Base-by-base conservation (phyloP, 768 basidiomycete genomes). In the Daedaleopsis nitida region DNA sequence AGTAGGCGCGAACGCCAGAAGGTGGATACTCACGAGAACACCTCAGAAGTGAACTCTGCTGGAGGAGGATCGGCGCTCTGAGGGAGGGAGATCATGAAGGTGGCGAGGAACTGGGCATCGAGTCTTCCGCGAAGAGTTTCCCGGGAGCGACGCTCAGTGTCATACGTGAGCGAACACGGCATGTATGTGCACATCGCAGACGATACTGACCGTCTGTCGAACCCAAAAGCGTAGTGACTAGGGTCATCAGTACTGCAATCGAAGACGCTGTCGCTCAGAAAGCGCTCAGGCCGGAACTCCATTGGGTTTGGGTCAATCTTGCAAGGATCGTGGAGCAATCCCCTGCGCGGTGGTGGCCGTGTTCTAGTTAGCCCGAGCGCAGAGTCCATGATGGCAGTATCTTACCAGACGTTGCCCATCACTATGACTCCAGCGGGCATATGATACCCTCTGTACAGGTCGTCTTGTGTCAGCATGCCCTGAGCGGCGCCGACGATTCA, bases 281-380 rank as follows among this genome's bases (percentile, higher is more conserved):
- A 45, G 13, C 44, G 44, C 1, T 55, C 38, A 5, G 52, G 53
- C 39, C 34, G 39, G 16, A 32, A 52, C 51, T 19, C 27, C n/a
- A 17, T 16, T 13, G 17, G 23, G 8, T 19, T n/a, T 16, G 51
- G 3, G 16, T 32, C 1, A 8, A 19, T 13, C 58, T 43, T 39
- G 81, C n/a, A n/a, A n/a, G 68, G 84, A 79, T 8, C 38, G 17
- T 19, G 42, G 16, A 10, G 55, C 57, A 24, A 48, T 43, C 21
- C 74, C 74, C 42, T 79, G 70, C 27, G 27, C 27, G 27, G 49
- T 68, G 78, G 52, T n/a, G 23, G 57, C 70, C 19, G 65, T 63
- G 70, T 70, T 69, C 47, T 1, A 43, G 19, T 23, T 10, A n/a
- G 35, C 19, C 16, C 8, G 27, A 10, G n/a, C 11, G 37, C 17